Percentiles rank a stretch among this genome's conserved stretches.
Evolutionary conservation across 345 rosid species (phyloP).

Genomic region (Hypericum perforatum): DNA sequence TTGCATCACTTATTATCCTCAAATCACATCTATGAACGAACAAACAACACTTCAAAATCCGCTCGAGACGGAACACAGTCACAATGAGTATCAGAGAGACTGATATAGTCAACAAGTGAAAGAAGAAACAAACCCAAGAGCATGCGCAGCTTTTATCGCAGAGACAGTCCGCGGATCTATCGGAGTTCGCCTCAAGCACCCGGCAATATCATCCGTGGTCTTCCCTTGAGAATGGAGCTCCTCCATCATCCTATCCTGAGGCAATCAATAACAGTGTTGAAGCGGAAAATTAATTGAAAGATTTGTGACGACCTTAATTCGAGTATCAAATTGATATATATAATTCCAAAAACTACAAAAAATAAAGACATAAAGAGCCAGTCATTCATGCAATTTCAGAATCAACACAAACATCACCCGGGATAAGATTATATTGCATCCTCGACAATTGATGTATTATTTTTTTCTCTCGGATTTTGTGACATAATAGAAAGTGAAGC

Average conservation of each 20-base stretch:
- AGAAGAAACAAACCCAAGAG: slow-evolving; percentile 34
- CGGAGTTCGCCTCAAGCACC: slow-evolving; percentile 45
- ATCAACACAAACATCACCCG: too few relatives aligned
- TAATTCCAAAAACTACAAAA: too few relatives aligned
- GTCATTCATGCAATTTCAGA: too few relatives aligned
- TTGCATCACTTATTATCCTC: slow-evolving; percentile 77
- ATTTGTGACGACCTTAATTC: too few relatives aligned
- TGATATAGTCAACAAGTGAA: not conserved
- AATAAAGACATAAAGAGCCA: too few relatives aligned
- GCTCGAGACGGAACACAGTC: slow-evolving; percentile 5
- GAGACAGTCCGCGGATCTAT: slow-evolving; percentile 33
- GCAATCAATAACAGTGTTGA: too few relatives aligned
- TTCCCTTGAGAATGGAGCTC: slow-evolving; percentile 69
- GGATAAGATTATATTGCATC: too few relatives aligned
- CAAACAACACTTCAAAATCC: slow-evolving; percentile 5
- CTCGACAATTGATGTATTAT: too few relatives aligned
- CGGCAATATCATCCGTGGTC: slow-evolving; percentile 43
- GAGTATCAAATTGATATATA: too few relatives aligned
- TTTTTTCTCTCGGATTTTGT: too few relatives aligned
- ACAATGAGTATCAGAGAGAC: not conserved
- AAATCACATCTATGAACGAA: slow-evolving; percentile 48
- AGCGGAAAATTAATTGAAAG: too few relatives aligned
- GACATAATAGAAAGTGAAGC: too few relatives aligned
- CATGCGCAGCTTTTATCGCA: slow-evolving; percentile 47
- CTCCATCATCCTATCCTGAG: slow-evolving; percentile 77